These are phyloP conservation scores for Penicillium macrosclerotiorum DNA, from an alignment of 495 filamentous ascomycete genomes.

Conservation along the genomic window DNA sequence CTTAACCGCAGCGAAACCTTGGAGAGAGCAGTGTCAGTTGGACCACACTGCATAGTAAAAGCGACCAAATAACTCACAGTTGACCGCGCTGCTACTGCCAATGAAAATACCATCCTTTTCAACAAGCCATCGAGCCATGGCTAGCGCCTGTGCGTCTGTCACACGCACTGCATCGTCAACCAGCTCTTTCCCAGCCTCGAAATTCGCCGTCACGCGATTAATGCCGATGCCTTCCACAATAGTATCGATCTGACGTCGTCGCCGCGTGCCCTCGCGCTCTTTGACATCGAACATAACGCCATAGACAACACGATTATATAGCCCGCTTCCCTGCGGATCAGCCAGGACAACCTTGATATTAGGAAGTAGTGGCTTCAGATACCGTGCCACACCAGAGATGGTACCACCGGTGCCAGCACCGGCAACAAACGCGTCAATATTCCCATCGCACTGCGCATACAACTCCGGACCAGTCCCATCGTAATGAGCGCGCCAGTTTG, in stretches of 20 bases:
- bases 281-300: constrained; percentile 93
- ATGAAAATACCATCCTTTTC: constrained; percentile 95
- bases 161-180: constrained; percentile 90
- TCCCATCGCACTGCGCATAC: constrained; percentile 69
- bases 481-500: constrained; percentile 85
- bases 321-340: constrained; percentile 89
- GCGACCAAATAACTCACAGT: constrained; percentile 57
- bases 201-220: constrained; percentile 87
- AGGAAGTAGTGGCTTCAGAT: constrained; percentile 68
- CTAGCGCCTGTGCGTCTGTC: constrained; percentile 84
- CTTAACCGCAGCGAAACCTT: constrained; percentile 78
- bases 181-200: constrained; percentile 78
- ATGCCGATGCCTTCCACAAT: constrained; percentile 96
- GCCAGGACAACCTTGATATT: constrained; percentile 75
- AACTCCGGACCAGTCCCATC: constrained; percentile 88
- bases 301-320: constrained; percentile 86
- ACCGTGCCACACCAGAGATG: constrained; percentile 79
- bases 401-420: constrained; percentile 97
- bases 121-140: constrained; percentile 92
- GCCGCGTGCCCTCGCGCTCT: constrained; percentile 84
- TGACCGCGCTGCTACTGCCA: constrained; percentile 92
- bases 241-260: constrained; percentile 88
- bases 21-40: constrained; percentile 1
- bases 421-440: constrained; percentile 84
- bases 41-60: neutral